These are phyloP conservation scores for Pseudonitzschia multiseries DNA, from an alignment of 108 stramenopile genomes.

Conservation along the genomic window DNA sequence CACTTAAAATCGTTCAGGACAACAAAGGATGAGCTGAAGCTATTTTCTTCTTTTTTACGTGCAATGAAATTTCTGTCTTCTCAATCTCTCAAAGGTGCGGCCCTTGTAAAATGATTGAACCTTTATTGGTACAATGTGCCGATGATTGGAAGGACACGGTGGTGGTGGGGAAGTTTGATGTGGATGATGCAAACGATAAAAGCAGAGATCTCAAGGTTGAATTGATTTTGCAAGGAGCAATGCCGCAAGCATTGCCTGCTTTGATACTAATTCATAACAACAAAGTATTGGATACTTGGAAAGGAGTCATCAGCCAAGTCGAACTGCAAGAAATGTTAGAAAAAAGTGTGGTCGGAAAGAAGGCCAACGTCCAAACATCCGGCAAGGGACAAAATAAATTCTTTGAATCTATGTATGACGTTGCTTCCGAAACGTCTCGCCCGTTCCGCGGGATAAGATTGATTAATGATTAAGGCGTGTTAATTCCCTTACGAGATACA, in stretches of 20 bases:
- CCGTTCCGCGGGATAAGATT: not conserved
- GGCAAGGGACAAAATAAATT: not conserved
- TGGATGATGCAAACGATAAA: slow-evolving; percentile 41
- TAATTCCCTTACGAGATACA: not conserved
- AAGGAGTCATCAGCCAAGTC: slow-evolving; percentile 46
- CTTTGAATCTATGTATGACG: not conserved
- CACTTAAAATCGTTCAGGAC: not conserved
- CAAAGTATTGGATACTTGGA: slow-evolving; percentile 31
- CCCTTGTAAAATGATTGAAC: slow-evolving; percentile 70
- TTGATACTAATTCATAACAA: slow-evolving; percentile 48
- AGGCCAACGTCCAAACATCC: not conserved
- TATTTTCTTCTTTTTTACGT: not conserved
- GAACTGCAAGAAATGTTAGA: slow-evolving; percentile 51
- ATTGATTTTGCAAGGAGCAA: slow-evolving; percentile 55
- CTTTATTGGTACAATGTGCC: slow-evolving; percentile 46
- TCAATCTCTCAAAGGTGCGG: slow-evolving; percentile 36
- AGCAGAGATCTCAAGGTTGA: slow-evolving; percentile 53
- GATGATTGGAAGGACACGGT: slow-evolving; percentile 38
- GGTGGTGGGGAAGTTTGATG: slow-evolving; percentile 56
- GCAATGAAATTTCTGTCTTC: not conserved
- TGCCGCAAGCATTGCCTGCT: slow-evolving; percentile 55
- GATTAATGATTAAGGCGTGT: not conserved
- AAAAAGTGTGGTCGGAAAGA: slow-evolving; percentile 24
- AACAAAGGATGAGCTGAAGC: not conserved
- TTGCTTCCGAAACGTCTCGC: not conserved